Evolutionary conservation across 106 monocot species (phyloP).

Genomic region (Dioscorea zingiberensis): DNA sequence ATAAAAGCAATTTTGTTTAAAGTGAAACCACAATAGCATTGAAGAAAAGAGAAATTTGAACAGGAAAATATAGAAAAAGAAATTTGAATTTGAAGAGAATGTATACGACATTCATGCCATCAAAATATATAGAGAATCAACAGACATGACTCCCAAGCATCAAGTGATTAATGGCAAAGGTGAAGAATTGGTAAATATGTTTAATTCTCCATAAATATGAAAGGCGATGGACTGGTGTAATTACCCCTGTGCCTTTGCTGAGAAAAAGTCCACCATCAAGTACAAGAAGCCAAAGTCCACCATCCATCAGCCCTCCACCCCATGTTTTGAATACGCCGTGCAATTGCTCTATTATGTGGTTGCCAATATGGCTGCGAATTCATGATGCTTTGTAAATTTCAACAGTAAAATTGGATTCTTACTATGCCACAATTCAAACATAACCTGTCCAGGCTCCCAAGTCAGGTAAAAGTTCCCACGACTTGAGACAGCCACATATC

Average conservation of each 20-base stretch:
- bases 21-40: too few species aligned
- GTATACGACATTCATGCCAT: too few species aligned
- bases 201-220: background rate
- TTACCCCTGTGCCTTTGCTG: slow-evolving; percentile 93
- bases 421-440: background rate
- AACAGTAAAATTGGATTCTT: background rate
- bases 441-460: slow-evolving; percentile 95
- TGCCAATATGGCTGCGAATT: slow-evolving; percentile 85
- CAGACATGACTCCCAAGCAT: too few species aligned
- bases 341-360: slow-evolving; percentile 92
- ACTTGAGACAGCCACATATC: slow-evolving; percentile 94
- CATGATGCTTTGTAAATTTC: background rate
- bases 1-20: too few species aligned
- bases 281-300: slow-evolving; percentile 94
- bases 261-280: slow-evolving; percentile 92
- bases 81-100: too few species aligned
- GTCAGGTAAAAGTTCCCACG: slow-evolving; percentile 94
- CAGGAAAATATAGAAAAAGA: too few species aligned
- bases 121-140: too few species aligned
- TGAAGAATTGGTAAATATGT: background rate
- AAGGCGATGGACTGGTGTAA: background rate
- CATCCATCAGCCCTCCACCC: slow-evolving; percentile 99
- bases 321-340: slow-evolving; percentile 95
- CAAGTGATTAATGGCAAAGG: too few species aligned
- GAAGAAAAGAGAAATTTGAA: too few species aligned